These are phyloP conservation scores for Tetrahymena thermophila DNA, from an alignment of 73 alveolate species.

Conservation along the genomic window DNA sequence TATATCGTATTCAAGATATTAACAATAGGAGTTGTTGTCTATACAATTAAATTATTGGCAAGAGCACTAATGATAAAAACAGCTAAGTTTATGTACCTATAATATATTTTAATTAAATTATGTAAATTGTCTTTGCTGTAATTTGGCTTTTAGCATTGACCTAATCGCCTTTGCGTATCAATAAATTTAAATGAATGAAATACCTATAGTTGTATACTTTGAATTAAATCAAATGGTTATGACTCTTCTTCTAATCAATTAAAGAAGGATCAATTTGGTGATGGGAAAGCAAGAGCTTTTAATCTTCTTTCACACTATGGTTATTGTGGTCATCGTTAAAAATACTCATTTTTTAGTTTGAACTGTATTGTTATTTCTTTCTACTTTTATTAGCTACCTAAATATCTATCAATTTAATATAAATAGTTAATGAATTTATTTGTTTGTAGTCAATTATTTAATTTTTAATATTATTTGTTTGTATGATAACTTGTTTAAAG, in stretches of 20 bases:
- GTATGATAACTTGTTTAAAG: not conserved
- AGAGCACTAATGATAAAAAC: not conserved
- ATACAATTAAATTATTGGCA: not conserved
- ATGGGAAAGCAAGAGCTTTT: not conserved
- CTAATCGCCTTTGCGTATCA: too few relatives aligned
- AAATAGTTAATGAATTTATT: too few relatives aligned
- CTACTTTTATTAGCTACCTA: not conserved
- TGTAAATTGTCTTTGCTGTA: not conserved
- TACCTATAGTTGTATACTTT: not conserved
- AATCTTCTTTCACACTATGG: not conserved
- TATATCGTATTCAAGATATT: not conserved
- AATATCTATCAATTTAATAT: too few relatives aligned
- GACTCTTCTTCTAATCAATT: not conserved
- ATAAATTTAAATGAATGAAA: too few relatives aligned
- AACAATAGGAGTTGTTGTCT: not conserved
- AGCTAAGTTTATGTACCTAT: not conserved
- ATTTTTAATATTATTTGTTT: not conserved
- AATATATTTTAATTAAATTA: not conserved
- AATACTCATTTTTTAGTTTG: not conserved
- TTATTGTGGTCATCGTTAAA: not conserved
- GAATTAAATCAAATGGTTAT: not conserved
- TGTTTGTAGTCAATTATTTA: not conserved
- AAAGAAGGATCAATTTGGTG: not conserved
- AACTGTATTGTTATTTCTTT: not conserved
- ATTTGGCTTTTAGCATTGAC: too few relatives aligned